Evolutionary conservation across 2,329 filamentous ascomycete species (phyloP).

Genomic region (Alternaria sp.): DNA sequence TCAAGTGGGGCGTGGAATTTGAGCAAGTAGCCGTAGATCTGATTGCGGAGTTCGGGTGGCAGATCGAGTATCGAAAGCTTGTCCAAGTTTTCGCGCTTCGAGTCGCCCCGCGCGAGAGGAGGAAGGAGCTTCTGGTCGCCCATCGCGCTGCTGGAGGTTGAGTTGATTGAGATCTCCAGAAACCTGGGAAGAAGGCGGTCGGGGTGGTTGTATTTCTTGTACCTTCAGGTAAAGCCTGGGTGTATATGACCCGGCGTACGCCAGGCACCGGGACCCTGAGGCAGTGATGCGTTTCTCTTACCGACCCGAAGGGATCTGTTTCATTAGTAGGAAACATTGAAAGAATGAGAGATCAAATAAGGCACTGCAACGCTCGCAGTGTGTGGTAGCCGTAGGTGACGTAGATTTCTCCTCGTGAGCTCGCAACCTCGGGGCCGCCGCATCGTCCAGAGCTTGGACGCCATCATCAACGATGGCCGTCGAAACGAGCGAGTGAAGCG

Average conservation of each 20-base stretch:
- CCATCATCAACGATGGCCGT: accelerated
- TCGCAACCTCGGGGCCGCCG: background rate
- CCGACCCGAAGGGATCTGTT: background rate
- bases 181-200: accelerated
- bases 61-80: background rate
- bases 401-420: background rate
- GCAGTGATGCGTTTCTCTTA: background rate
- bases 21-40: background rate
- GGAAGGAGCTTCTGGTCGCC: background rate
- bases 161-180: background rate
- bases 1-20: background rate
- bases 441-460: background rate
- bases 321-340: background rate
- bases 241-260: too few relatives aligned
- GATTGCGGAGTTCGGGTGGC: too few relatives aligned
- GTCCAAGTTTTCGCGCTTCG: background rate
- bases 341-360: too few relatives aligned
- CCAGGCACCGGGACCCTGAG: background rate
- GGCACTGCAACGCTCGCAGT: too few relatives aligned
- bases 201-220: background rate
- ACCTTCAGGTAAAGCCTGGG: too few relatives aligned
- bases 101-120: background rate
- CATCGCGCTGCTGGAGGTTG: background rate
- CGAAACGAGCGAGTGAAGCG: too few relatives aligned
- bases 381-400: background rate